Base-by-base conservation (phyloP, 2,329 filamentous ascomycete species). In the Dothideomycetidae sp. region DNA sequence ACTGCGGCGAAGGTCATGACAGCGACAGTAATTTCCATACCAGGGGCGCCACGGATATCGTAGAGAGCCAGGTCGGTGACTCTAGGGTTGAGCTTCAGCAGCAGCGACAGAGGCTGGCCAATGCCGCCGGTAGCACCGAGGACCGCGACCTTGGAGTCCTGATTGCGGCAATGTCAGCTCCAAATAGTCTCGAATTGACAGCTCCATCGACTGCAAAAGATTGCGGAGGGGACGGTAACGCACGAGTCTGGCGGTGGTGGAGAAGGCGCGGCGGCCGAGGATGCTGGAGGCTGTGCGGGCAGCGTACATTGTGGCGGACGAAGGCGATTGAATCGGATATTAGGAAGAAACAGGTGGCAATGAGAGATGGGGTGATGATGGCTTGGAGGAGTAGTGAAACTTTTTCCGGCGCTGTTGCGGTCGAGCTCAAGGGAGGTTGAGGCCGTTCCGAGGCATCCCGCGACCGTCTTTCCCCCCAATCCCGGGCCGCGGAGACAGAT, bases 121-220 rank as follows among this genome's bases (percentile, higher is more conserved):
- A 98, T 98, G 66, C 90, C 90, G 69, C 90, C 90, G 57, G 81
- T 81, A 52, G 90, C 90, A 71, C 90, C 90, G 62, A 96, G 82
- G 52, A 98, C 85, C 59, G 86, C 77, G 56, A 98, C 90, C 76
- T 96, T 96, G 67, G 86, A 92, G 58, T 85, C 75, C 90, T 98
- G 50, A 42, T 33, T 12, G 5, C 10, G 15, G 10, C 7, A 5
- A 33, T 17, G 12, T 33, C 18, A 47, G 40, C 37, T 33, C n/a
- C n/a, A n/a, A n/a, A n/a, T n/a, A n/a, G n/a, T n/a, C n/a, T n/a
- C n/a, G n/a, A n/a, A n/a, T n/a, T n/a, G n/a, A n/a, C n/a, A n/a
- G n/a, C n/a, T n/a, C n/a, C n/a, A n/a, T n/a, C n/a, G n/a, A n/a
- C n/a, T n/a, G n/a, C n/a, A n/a, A n/a, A n/a, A n/a, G n/a, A n/a